Evolutionary conservation across 129 eudicot species (phyloP).

Genomic region (Artemisia tridentata): DNA sequence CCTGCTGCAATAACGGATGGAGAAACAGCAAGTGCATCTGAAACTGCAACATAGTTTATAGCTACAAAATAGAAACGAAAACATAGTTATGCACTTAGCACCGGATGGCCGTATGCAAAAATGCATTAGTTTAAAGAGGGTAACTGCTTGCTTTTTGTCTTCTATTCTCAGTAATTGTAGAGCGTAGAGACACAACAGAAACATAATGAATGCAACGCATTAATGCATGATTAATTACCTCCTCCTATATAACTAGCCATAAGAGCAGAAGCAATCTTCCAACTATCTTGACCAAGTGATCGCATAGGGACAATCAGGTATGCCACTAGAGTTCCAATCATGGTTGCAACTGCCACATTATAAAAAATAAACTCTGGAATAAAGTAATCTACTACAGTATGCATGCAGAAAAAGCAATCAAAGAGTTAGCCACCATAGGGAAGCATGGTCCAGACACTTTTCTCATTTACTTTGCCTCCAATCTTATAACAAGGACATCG

Average conservation of each 20-base stretch:
- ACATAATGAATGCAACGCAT: background rate
- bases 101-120: background rate
- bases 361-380: constrained; percentile 1
- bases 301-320: constrained; percentile 74
- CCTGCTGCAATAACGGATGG: constrained; percentile 88
- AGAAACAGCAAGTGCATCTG: constrained; percentile 68
- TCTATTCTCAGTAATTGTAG: background rate
- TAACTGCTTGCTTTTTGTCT: background rate
- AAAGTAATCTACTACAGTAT: background rate
- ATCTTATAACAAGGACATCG: no score
- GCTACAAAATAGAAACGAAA: constrained; percentile 47
- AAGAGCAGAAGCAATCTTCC: constrained; percentile 91
- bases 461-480: no score
- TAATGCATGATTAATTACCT: constrained; percentile 39
- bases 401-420: background rate
- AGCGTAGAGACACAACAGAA: background rate
- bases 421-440: no score
- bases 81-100: constrained; percentile 11
- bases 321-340: constrained; percentile 74
- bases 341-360: constrained; percentile 56
- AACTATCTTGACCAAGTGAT: constrained; percentile 82
- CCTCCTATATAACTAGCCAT: constrained; percentile 98
- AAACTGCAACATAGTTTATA: constrained; percentile 75
- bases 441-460: background rate
- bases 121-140: background rate